phyloP scores from a whole-genome alignment of 2,329 filamentous ascomycete genomes.

The Colletotrichum echinochloae region DNA sequence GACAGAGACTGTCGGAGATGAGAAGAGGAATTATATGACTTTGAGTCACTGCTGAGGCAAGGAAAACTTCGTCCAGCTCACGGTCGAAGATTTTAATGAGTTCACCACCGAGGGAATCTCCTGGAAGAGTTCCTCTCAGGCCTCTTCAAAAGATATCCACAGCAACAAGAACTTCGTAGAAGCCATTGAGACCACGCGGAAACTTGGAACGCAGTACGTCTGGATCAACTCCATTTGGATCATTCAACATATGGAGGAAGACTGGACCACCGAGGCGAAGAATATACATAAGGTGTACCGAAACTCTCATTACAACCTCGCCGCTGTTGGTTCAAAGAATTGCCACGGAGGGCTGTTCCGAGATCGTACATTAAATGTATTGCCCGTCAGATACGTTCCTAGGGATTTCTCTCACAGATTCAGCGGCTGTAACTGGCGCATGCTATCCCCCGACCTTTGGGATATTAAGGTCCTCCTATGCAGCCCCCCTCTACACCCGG shows the following conservation, averaged over 20 bases:
- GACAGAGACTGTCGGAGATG: too few relatives aligned
- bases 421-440: background rate
- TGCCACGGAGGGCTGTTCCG: conserved; percentile 26
- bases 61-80: conserved; percentile 17
- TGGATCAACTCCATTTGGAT: conserved; percentile 48
- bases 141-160: background rate
- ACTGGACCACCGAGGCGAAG: conserved; percentile 41
- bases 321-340: conserved; percentile 33
- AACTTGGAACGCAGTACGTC: conserved; percentile 41
- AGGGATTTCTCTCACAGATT: background rate
- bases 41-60: conserved; percentile 45
- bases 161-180: conserved; percentile 41
- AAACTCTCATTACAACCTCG: conserved; percentile 40
- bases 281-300: conserved; percentile 37
- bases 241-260: conserved; percentile 37
- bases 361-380: background rate
- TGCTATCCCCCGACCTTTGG: conserved; percentile 19
- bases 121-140: background rate
- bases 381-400: background rate
- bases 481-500: conserved; percentile 15
- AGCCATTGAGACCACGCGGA: conserved; percentile 37
- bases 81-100: background rate
- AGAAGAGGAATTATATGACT: too few relatives aligned
- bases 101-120: conserved; percentile 21
- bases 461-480: conserved; percentile 6